Percentiles rank a stretch among this genome's conserved stretches.
Evolutionary conservation across 169 alveolate genomes (phyloP).

Genomic region (Plasmodium berghei): DNA sequence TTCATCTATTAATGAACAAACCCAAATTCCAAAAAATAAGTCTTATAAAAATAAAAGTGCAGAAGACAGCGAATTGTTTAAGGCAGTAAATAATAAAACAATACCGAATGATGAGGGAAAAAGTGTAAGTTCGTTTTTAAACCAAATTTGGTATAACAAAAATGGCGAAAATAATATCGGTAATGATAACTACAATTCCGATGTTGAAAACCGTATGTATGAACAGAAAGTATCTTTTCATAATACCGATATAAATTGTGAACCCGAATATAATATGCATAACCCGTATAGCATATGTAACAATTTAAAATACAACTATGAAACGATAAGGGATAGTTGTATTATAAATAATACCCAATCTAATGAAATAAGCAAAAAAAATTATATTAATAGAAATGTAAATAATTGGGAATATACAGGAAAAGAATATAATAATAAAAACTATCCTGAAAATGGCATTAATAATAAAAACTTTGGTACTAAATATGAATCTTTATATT

Average conservation of each 20-base stretch:
- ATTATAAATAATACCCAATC: neutral
- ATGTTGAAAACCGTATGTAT: no score
- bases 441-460: neutral
- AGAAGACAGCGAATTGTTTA: neutral
- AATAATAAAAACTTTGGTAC: constrained; percentile 14
- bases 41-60: neutral
- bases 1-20: neutral
- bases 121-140: constrained; percentile 56
- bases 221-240: no score
- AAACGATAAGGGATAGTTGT: constrained; percentile 4
- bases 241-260: no score
- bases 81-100: neutral
- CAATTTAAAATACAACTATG: neutral
- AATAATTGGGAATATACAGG: constrained; percentile 24
- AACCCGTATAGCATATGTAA: no score
- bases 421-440: constrained; percentile 6
- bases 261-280: no score
- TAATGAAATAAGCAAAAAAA: constrained; percentile 8
- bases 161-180: neutral
- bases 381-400: constrained; percentile 2
- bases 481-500: constrained; percentile 1
- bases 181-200: constrained; percentile 3
- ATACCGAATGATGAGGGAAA: constrained; percentile 4
- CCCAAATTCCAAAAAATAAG: no score
- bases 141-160: constrained; percentile 48